A percentile compares a stretch with the other conserved stretches of the same genome.
phyloP scores from a whole-genome alignment of 140 eudicot species.

The Bidens hawaiensis region DNA sequence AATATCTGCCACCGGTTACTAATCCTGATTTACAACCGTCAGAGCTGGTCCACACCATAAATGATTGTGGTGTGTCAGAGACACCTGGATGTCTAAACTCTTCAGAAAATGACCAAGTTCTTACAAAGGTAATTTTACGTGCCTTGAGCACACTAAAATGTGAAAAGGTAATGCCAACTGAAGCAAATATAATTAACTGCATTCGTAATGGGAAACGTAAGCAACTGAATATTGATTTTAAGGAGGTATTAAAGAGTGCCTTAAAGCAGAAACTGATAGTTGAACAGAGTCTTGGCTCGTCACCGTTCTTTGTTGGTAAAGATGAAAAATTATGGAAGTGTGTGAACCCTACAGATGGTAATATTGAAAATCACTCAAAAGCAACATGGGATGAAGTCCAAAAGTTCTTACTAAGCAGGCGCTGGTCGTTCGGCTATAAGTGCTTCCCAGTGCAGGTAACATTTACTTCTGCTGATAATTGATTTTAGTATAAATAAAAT shows the following conservation, averaged over 20 bases:
- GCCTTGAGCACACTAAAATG: slow-evolving; percentile 68
- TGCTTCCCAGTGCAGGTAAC: slow-evolving; percentile 72
- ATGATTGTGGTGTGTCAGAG: slow-evolving; percentile 52
- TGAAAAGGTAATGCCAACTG: slow-evolving; percentile 86
- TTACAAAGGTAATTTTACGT: slow-evolving; percentile 67
- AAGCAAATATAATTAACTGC: slow-evolving; percentile 74
- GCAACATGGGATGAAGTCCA: slow-evolving; percentile 71
- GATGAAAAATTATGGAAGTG: slow-evolving; percentile 80
- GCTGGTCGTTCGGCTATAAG: slow-evolving; percentile 62
- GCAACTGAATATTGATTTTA: slow-evolving; percentile 72
- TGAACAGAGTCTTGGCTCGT: slow-evolving; percentile 46
- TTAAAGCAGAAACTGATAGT: slow-evolving; percentile 73
- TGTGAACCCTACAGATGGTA: slow-evolving; percentile 60
- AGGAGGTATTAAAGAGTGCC: slow-evolving; percentile 83
- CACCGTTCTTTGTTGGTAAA: slow-evolving; percentile 62
- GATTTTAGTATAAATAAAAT: not conserved
- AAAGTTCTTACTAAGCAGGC: slow-evolving; percentile 52
- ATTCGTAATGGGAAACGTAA: slow-evolving; percentile 64
- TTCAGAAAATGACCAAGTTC: slow-evolving; percentile 74
- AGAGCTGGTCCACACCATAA: slow-evolving; percentile 25
- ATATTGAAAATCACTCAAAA: slow-evolving; percentile 50
- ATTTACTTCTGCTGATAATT: slow-evolving; percentile 1
- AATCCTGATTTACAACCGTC: slow-evolving; percentile 31
- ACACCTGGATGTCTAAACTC: slow-evolving; percentile 77
- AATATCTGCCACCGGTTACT: slow-evolving; percentile 19